These are phyloP conservation scores for Staphylotrichum longicolle DNA, from an alignment of 495 filamentous ascomycete genomes.

Conservation along the genomic window DNA sequence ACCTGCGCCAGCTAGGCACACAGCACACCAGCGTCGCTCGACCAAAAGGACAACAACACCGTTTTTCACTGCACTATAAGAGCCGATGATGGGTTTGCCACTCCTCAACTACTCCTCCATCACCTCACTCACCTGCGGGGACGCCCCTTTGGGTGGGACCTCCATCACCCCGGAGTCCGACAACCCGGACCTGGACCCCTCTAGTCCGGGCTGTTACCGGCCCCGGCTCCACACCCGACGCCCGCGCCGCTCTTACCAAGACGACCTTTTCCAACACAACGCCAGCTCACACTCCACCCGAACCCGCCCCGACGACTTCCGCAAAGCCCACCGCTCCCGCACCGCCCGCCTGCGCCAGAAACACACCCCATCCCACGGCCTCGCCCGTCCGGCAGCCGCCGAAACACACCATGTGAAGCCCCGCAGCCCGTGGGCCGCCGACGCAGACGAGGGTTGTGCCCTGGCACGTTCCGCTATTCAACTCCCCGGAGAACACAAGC, in stretches of 20 bases:
- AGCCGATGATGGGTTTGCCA: slow-evolving; percentile 9
- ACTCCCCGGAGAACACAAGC: neutral
- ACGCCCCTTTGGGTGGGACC: neutral
- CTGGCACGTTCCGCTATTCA: neutral
- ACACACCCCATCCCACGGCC: neutral
- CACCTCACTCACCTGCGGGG: neutral
- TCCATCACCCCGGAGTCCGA: neutral
- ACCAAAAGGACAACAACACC: neutral
- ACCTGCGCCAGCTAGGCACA: neutral
- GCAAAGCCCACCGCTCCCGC: neutral
- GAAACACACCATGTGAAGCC: slow-evolving; percentile 10
- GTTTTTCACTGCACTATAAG: neutral
- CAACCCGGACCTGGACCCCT: neutral
- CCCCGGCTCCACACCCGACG: neutral
- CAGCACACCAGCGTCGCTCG: neutral
- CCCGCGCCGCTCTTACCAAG: neutral
- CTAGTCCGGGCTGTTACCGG: neutral
- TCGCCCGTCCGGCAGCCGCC: neutral
- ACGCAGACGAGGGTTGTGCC: slow-evolving; percentile 8
- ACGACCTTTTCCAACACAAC: too few relatives aligned
- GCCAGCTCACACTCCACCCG: neutral
- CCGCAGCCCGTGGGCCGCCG: neutral
- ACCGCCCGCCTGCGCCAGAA: too few relatives aligned
- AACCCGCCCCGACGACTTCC: neutral
- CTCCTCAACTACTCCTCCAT: slow-evolving; percentile 6